phyloP scores from a whole-genome alignment of 2,329 filamentous ascomycete genomes.

The Lachnellula willkommii region DNA sequence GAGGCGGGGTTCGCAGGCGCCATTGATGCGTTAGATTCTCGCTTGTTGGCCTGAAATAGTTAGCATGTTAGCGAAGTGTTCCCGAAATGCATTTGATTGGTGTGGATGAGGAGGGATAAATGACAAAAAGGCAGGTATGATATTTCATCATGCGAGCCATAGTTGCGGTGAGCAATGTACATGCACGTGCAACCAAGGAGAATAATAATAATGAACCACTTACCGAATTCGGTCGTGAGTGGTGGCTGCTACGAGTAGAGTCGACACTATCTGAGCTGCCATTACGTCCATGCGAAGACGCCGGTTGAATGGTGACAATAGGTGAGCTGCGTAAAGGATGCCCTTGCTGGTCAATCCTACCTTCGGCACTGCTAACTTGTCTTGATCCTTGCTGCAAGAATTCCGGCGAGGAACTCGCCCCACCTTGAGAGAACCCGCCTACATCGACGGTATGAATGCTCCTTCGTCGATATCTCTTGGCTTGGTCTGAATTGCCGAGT shows the following conservation, averaged over 20 bases:
- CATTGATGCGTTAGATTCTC: slow-evolving; percentile 44
- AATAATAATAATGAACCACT: slow-evolving; percentile 35
- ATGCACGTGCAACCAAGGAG: slow-evolving; percentile 5
- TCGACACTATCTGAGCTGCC: slow-evolving; percentile 61
- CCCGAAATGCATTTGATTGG: slow-evolving; percentile 18
- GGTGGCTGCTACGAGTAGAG: slow-evolving; percentile 49
- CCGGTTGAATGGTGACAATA: slow-evolving; percentile 21
- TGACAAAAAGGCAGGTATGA: slow-evolving; percentile 17
- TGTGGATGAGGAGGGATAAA: slow-evolving; percentile 26
- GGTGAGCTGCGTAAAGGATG: slow-evolving; percentile 32
- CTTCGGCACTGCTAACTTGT: slow-evolving; percentile 27
- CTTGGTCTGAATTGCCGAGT: slow-evolving; percentile 55
- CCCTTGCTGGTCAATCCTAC: slow-evolving; percentile 29
- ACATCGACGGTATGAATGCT: slow-evolving; percentile 68
- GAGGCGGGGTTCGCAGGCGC: slow-evolving; percentile 40
- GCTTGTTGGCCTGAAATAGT: slow-evolving; percentile 54
- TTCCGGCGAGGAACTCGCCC: slow-evolving; percentile 10
- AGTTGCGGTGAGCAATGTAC: background rate
- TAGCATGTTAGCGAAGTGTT: slow-evolving; percentile 38
- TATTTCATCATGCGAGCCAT: background rate
- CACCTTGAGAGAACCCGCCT: slow-evolving; percentile 15
- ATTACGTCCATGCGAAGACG: slow-evolving; percentile 35
- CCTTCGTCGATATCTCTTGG: slow-evolving; percentile 72
- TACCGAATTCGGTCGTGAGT: slow-evolving; percentile 62
- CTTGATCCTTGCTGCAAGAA: slow-evolving; percentile 26